Evolutionary conservation across 371 early-diverging fungal genomes (phyloP), one percentile per base, ranked within the genome.

Genomic region (Mortierella sp.): DNA sequence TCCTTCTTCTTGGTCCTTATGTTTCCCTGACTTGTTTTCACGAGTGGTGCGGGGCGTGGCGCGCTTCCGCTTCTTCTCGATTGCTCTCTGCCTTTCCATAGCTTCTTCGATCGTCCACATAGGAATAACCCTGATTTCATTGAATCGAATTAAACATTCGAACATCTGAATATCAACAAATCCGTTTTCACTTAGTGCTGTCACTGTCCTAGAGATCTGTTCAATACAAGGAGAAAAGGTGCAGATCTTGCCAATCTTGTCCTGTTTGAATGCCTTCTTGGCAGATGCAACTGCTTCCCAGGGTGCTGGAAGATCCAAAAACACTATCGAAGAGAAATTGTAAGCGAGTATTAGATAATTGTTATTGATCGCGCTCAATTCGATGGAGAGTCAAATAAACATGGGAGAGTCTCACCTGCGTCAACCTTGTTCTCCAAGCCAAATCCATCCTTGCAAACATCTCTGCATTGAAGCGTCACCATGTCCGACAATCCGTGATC

Each of bases 141-240:
- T 90, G 59, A 87, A 86, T 19, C 94, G 85, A 21, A 89, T 83
- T 65, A 95, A 84, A 57, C 91, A 90, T 80, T 96, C 97, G 73
- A 87, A 94, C 95, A 95, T 95, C 28, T 89, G 87, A 64, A 96
- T 93, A 47, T 95, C 95, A 61, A 88, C 87, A 86, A 95, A 98
- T 3, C 94, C 95, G 63, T 92, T 84, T 40, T 93, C 91, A 21
- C 91, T 89, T 67, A 98, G 77, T 40, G 93, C 93, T 16, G 84
- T 75, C 4, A 93, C 94, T 7, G 97, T 94, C 59, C 87, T 84
- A 65, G 93, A 91, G 24, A 98, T 97, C 83, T 98, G 98, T 84
- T 98, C 99, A 57, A 98, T 96, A 69, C 97, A 97, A 2, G 99
- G 99, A 67, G 95, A 95, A 84, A 98, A 98, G 57, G 92, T 91